A percentile compares a stretch with the other conserved stretches of the same genome.
Evolutionary conservation across 768 basidiomycete genomes (phyloP).

Genomic region (Pulveroboletus ravenelii): DNA sequence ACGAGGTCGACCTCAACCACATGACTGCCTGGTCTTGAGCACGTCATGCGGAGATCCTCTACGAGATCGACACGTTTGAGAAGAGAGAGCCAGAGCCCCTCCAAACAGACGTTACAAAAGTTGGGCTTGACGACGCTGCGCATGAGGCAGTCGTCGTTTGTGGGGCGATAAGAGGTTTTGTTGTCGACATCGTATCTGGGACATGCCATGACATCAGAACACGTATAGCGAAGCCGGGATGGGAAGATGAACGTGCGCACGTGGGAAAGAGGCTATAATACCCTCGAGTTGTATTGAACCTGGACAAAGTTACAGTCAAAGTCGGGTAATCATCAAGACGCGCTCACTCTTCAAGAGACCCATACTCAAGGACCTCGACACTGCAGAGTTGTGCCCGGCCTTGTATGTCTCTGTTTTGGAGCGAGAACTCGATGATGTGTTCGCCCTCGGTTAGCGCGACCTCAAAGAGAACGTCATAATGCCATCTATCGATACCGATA

Average conservation of each 20-base stretch:
- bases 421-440: conserved; percentile 56
- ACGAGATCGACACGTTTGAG: conserved; percentile 57
- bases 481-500: conserved; percentile 71
- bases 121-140: conserved; percentile 63
- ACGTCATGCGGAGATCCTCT: conserved; percentile 45
- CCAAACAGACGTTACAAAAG: conserved; percentile 71
- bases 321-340: neutral
- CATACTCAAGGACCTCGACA: conserved; percentile 70
- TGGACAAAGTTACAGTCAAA: conserved; percentile 23
- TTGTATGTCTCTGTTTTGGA: conserved; percentile 44
- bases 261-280: conserved; percentile 72
- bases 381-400: conserved; percentile 73
- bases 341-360: conserved; percentile 51
- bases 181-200: conserved; percentile 54
- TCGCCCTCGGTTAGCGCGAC: conserved; percentile 41
- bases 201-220: neutral
- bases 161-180: conserved; percentile 69
- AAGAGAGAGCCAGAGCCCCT: conserved; percentile 69
- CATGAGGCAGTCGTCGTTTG: conserved; percentile 82
- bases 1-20: conserved; percentile 48
- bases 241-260: conserved; percentile 34
- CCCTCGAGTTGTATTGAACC: conserved; percentile 55
- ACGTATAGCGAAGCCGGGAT: neutral
- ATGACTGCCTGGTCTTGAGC: conserved; percentile 29
- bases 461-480: conserved; percentile 55